Evolutionary conservation across 169 alveolate species (phyloP).

Genomic region (Besnoitia besnoiti): DNA sequence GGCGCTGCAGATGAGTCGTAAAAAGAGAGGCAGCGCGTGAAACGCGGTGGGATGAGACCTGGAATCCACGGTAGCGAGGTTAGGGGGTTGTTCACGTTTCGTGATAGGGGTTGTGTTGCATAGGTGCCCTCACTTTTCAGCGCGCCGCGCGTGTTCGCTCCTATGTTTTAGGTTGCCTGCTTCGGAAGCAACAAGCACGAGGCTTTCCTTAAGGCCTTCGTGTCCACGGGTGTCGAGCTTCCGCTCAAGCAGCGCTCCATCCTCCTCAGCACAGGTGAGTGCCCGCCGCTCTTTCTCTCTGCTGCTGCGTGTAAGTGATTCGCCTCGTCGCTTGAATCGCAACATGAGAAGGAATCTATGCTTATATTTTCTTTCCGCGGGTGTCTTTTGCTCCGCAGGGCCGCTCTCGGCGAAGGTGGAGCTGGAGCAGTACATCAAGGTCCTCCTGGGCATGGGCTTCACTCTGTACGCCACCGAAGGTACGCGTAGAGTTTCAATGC

Average conservation of each 20-base stretch:
- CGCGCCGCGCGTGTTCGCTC: neutral
- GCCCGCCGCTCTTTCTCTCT: neutral
- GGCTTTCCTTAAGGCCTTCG: constrained; percentile 87
- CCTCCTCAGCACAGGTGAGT: constrained; percentile 40
- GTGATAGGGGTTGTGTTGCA: no score
- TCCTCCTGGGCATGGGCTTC: constrained; percentile 49
- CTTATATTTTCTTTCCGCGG: no score
- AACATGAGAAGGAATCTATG: neutral
- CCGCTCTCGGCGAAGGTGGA: constrained; percentile 57
- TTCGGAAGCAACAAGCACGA: constrained; percentile 87
- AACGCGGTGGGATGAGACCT: no score
- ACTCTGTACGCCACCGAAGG: constrained; percentile 64
- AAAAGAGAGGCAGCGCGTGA: no score
- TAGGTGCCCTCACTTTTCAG: no score
- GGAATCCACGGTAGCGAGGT: no score
- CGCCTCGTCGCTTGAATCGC: neutral
- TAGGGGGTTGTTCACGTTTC: no score
- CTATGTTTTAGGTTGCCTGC: constrained; percentile 69
- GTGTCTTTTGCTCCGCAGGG: neutral
- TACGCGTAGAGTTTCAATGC: neutral
- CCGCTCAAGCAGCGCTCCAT: constrained; percentile 67
- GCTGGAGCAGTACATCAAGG: neutral
- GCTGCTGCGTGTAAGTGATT: no score
- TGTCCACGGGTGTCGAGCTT: constrained; percentile 83
- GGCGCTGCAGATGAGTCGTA: no score